Evolutionary conservation across 163 green algal genomes (phyloP), one percentile per base, ranked within the genome.

Genomic region (Coccomyxa subellipsoidea): DNA sequence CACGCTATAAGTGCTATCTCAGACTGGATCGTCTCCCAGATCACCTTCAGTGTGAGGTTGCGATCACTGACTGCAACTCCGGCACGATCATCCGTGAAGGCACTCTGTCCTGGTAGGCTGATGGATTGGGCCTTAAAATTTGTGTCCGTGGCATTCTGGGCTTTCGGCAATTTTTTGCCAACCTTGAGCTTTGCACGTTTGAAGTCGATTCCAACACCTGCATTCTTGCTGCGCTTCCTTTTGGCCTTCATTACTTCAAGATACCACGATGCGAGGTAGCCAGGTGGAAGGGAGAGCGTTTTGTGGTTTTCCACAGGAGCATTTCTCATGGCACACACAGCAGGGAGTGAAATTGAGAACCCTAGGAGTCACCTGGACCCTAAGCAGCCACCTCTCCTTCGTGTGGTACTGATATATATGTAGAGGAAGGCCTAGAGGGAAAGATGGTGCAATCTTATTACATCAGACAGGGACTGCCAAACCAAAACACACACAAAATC

Each of bases 161-260:
- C 94, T 79, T 89, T 92, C 3, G 90, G 86, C 36, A 98, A 87
- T 84, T 94, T 96, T 83, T 94, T 96, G 12, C 95, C 95, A 25
- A 98, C 93, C 83, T 95, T 94, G 83, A 89, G 87, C 85, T 96
- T 96, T 38, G 92, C 93, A 10, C 90, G 84, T 78, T 92, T 92
- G 79, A 98, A 98, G 84, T 98, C 95, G 0, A 98, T 81, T 7
- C 95, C 95, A 12, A 97, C 93, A 9, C 95, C 95, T 0, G 92
- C 72, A 77, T 96, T 95, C 76, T 92, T 94, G 2, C n/a, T 73
- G 18, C 27, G 21, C 66, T 73, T 73, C n/a, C 32, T 73, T 18
- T 59, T 59, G 21, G 47, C 23, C 47, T 59, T 59, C 47, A 59
- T 59, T 2, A 59, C 23, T 12, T 59, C 10, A 59, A 59, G 23